Percentiles rank a stretch among this genome's conserved stretches.
Evolutionary conservation across 1,284 basidiomycete genomes (phyloP).

Genomic region (Xerocomus amazonicus): DNA sequence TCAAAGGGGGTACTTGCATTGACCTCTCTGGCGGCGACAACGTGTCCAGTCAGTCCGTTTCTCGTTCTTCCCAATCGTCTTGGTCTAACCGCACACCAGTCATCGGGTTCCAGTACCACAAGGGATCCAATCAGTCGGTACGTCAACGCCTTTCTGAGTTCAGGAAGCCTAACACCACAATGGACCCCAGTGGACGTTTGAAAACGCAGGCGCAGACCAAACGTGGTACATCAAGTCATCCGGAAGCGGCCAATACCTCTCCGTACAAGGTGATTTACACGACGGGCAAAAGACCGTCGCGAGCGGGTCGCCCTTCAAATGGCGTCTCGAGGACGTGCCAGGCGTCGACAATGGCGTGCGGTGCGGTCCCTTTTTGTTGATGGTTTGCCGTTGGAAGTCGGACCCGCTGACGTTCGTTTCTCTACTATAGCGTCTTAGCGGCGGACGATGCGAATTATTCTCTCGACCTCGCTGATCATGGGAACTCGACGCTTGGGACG

Average conservation of each 20-base stretch:
- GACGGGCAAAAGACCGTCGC: conserved; percentile 33
- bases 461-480: conserved; percentile 34
- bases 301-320: conserved; percentile 35
- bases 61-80: background rate
- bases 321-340: conserved; percentile 39
- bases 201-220: conserved; percentile 25
- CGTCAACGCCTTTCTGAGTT: background rate
- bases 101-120: conserved; percentile 46
- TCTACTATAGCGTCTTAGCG: conserved; percentile 30
- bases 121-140: conserved; percentile 49
- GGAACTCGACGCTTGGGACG: conserved; percentile 34
- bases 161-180: too few species aligned
- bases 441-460: conserved; percentile 17
- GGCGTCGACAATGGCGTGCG: conserved; percentile 14
- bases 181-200: conserved; percentile 45
- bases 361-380: conserved; percentile 15
- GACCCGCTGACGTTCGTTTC: too few species aligned
- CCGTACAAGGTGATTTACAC: conserved; percentile 27
- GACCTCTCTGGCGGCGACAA: conserved; percentile 55
- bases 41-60: conserved; percentile 41
- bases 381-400: too few species aligned
- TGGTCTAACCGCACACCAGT: conserved; percentile 32
- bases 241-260: conserved; percentile 40
- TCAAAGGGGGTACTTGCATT: conserved; percentile 45
- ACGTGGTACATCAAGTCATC: conserved; percentile 42